A percentile compares a stretch with the other conserved stretches of the same genome.
Conservation (phyloP, 805 yeast genomes). For the Cyberlindnera euphorbiae region DNA sequence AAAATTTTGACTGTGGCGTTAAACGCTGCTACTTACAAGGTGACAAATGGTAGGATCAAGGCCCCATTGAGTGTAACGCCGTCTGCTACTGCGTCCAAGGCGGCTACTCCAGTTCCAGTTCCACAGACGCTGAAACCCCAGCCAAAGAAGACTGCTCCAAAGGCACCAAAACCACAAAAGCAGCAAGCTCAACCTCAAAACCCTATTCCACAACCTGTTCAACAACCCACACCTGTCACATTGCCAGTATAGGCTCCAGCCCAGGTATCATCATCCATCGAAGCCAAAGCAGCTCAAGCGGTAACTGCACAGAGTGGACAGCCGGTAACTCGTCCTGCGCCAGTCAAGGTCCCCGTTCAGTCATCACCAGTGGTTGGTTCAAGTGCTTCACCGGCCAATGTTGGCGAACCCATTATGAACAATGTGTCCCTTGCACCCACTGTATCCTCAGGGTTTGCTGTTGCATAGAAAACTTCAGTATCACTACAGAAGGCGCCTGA, state of each 20-base stretch:
- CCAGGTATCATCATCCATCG: not conserved
- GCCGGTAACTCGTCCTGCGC: too few species aligned
- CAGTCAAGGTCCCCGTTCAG: too few species aligned
- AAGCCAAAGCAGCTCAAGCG: not conserved
- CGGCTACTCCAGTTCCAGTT: constrained; percentile 12
- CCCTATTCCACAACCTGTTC: too few species aligned
- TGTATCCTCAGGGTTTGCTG: too few species aligned
- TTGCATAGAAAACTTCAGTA: too few species aligned
- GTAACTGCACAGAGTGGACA: too few species aligned
- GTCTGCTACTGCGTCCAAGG: constrained; percentile 16
- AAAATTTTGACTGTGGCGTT: constrained; percentile 76
- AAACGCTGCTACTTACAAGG: constrained; percentile 66
- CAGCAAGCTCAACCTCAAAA: not conserved
- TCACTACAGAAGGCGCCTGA: too few species aligned
- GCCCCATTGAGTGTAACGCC: constrained; percentile 32
- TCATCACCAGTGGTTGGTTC: too few species aligned
- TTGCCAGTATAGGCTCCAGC: not conserved
- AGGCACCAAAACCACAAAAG: not conserved
- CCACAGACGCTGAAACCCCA: not conserved
- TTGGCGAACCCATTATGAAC: too few species aligned
- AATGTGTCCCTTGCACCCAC: too few species aligned
- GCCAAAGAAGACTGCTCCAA: constrained; percentile 3
- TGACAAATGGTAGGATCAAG: constrained; percentile 50
- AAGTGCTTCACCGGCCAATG: too few species aligned
- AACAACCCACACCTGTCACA: too few species aligned